These are phyloP conservation scores for Malassezia restricta DNA, from an alignment of 1,284 basidiomycete genomes.

Conservation along the genomic window DNA sequence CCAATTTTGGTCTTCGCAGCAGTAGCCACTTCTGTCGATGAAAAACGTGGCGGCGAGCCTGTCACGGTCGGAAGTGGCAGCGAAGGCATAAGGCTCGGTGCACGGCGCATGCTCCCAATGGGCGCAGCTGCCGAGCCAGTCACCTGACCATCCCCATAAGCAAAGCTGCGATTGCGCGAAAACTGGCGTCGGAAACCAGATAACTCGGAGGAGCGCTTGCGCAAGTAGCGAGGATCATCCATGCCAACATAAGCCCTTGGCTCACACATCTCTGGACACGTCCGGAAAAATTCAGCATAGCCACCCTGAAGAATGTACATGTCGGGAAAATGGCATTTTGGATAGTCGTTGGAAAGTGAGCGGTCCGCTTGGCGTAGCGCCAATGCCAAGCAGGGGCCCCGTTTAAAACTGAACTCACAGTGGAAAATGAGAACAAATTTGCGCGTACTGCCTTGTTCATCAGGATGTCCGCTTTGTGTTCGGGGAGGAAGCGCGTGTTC, in stretches of 20 bases:
- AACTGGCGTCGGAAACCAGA: slow-evolving; percentile 74
- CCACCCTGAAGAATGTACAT: slow-evolving; percentile 93
- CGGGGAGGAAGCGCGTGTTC: slow-evolving; percentile 26
- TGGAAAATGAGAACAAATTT: slow-evolving; percentile 89
- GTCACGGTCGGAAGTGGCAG: not conserved
- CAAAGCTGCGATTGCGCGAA: slow-evolving; percentile 36
- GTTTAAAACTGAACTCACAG: slow-evolving; percentile 90
- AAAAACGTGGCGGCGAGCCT: not conserved
- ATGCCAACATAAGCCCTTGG: slow-evolving; percentile 76
- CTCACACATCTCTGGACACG: slow-evolving; percentile 59
- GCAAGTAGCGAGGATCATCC: slow-evolving; percentile 76
- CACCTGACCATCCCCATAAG: slow-evolving; percentile 26
- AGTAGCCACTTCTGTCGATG: not conserved
- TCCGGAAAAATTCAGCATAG: slow-evolving; percentile 73
- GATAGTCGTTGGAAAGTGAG: slow-evolving; percentile 71
- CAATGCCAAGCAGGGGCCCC: slow-evolving; percentile 93
- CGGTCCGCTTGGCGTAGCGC: slow-evolving; percentile 82
- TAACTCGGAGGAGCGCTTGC: slow-evolving; percentile 68
- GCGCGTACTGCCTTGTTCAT: slow-evolving; percentile 48
- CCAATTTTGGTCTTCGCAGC: too few species aligned
- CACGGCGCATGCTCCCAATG: slow-evolving; percentile 1
- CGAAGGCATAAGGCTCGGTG: not conserved
- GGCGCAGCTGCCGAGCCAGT: not conserved
- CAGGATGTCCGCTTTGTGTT: slow-evolving; percentile 60
- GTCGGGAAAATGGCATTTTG: slow-evolving; percentile 87